Evolutionary conservation across 345 rosid genomes (phyloP).

Genomic region (Camelina sativa): DNA sequence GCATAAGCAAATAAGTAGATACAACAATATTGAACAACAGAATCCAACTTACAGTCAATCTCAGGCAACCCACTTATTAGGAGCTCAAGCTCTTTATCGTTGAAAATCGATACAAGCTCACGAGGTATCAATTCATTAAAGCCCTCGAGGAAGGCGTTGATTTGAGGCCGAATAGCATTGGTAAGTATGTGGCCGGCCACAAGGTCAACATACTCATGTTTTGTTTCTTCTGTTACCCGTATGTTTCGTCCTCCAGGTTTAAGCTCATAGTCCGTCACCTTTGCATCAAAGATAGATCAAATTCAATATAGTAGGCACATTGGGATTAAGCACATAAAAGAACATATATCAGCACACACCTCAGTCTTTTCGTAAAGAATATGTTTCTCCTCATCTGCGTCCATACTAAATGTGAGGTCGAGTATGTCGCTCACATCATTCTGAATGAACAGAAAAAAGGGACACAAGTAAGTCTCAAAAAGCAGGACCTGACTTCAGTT

Average conservation of each 20-base stretch:
- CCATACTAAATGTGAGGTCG: conserved; percentile 97
- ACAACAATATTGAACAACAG: conserved; percentile 25
- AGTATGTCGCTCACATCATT: conserved; percentile 85
- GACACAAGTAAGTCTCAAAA: conserved; percentile 9
- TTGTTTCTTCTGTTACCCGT: conserved; percentile 95
- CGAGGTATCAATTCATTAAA: conserved; percentile 78
- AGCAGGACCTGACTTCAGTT: neutral
- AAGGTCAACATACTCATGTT: conserved; percentile 96
- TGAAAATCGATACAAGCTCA: conserved; percentile 85
- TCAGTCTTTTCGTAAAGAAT: conserved; percentile 94
- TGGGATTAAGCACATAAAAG: neutral
- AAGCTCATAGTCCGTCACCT: conserved; percentile 98
- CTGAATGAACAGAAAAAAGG: conserved; percentile 50
- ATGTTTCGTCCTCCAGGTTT: conserved; percentile 96
- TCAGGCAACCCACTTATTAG: conserved; percentile 99
- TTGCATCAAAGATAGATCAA: conserved; percentile 36
- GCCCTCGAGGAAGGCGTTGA: conserved; percentile 86
- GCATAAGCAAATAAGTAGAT: conserved; percentile 39
- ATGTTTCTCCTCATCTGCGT: conserved; percentile 96
- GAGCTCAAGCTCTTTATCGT: conserved; percentile 99
- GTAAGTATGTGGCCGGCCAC: conserved; percentile 96
- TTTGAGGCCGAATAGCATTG: conserved; percentile 96
- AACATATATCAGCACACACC: conserved; percentile 49
- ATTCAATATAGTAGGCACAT: conserved; percentile 4
- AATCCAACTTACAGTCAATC: conserved; percentile 80